Evolutionary conservation across 1,284 basidiomycete genomes (phyloP), one percentile per base, ranked within the genome.

Genomic region (Moniliophthora roreri): DNA sequence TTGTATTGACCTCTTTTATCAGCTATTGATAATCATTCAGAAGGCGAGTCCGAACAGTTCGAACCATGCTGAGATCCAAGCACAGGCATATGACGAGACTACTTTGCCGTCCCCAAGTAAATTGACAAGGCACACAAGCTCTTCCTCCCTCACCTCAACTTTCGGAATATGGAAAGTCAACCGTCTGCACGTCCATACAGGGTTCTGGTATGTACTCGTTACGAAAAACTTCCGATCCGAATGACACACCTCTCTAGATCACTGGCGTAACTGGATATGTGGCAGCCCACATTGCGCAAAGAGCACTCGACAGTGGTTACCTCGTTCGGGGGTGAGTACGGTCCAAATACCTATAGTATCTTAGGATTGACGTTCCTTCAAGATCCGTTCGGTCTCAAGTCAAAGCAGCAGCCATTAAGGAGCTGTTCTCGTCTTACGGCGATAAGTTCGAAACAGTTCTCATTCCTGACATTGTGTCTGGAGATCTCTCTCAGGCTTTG

Each of bases 251-350:
- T 11, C 28, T 32, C 13, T 40, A 65, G 64, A 60, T 64, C 34
- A 63, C 63, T 9, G 64, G 64, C 26, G 59, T 54, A 6, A 56
- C 61, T 18, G 64, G 64, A 2, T 66, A 62, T 37, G 40, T 65
- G 7, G 64, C 59, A n/a, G 46, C 63, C 10, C 64, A 66, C 48
- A 53, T 66, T 32, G 60, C 59, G 6, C 48, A 60, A 13, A 58
- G 61, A 53, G 57, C 62, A 8, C 51, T 66, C 5, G 48, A 60
- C 15, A 46, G 15, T 13, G 65, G 63, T 7, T 61, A 63, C 49
- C 48, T 50, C 34, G 64, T 66, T 41, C 57, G 63, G 53, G 62
- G 61, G 64, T 65, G 49, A 18, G 60, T 42, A 8, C 32, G 10
- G 2, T 2, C 24, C 2, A 10, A 15, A 47, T 47, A 32, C 15